Conservation (phyloP, 805 yeast genomes). For the Cyberlindnera meyerae region DNA sequence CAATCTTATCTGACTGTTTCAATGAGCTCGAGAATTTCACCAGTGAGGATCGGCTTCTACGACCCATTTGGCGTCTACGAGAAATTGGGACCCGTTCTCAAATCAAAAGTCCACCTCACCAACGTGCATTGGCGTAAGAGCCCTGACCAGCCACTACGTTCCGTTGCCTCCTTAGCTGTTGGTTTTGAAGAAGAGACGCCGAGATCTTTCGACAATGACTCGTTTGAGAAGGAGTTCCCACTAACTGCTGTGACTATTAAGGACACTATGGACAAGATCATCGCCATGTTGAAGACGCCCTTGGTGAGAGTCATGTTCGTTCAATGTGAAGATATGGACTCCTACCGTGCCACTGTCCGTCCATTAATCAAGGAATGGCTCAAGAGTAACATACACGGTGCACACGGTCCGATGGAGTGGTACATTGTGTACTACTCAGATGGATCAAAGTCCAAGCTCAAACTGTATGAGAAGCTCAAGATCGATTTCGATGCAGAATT, state of each 20-base stretch:
- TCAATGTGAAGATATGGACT: conserved; percentile 60
- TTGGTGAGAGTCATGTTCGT: conserved; percentile 68
- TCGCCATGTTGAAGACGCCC: conserved; percentile 31
- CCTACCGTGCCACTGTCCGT: conserved; percentile 72
- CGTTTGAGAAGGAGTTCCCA: background rate
- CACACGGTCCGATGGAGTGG: conserved; percentile 53
- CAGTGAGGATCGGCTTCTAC: conserved; percentile 48
- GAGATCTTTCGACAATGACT: conserved; percentile 20
- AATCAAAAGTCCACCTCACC: conserved; percentile 47
- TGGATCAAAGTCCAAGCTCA: conserved; percentile 40
- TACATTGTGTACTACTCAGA: conserved; percentile 46
- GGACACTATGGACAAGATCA: conserved; percentile 1
- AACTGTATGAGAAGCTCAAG: conserved; percentile 49
- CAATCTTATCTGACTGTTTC: too few relatives aligned
- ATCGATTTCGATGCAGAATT: conserved; percentile 39
- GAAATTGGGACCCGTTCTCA: conserved; percentile 38
- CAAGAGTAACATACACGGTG: conserved; percentile 33
- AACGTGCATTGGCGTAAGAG: conserved; percentile 66
- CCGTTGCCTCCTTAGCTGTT: conserved; percentile 57
- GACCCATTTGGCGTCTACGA: conserved; percentile 68
- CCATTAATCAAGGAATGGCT: conserved; percentile 84
- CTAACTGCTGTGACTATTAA: background rate
- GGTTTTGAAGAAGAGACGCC: conserved; percentile 56
- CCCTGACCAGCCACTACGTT: conserved; percentile 48
- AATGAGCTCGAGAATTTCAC: conserved; percentile 1